Evolutionary conservation across 2,329 filamentous ascomycete genomes (phyloP).

Genomic region (Hypoxylon sp.): DNA sequence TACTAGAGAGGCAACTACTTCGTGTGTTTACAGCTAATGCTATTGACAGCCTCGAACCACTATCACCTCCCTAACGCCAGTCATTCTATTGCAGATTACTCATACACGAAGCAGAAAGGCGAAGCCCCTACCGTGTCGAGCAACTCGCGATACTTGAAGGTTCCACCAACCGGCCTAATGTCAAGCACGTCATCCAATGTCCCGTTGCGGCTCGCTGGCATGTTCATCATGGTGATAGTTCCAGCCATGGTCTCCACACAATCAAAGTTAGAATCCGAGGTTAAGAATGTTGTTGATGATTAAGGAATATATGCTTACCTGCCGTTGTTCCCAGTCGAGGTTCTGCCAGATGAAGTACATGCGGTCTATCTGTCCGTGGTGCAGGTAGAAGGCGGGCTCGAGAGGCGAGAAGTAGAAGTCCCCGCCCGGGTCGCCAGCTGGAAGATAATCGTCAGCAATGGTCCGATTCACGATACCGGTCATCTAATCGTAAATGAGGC

Average conservation of each 20-base stretch:
- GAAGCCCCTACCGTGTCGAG: constrained; percentile 60
- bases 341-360: constrained; percentile 67
- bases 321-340: constrained; percentile 58
- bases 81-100: constrained; percentile 43
- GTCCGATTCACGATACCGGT: background rate
- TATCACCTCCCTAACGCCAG: constrained; percentile 19
- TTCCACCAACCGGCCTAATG: constrained; percentile 48
- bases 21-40: background rate
- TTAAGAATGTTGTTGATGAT: constrained; percentile 4
- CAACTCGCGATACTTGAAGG: constrained; percentile 53
- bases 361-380: constrained; percentile 64
- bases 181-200: constrained; percentile 59
- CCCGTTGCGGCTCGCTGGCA: constrained; percentile 59
- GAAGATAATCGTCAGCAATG: constrained; percentile 8
- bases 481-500: background rate
- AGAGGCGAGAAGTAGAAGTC: constrained; percentile 62
- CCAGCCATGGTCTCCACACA: constrained; percentile 55
- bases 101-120: constrained; percentile 64
- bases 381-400: constrained; percentile 63
- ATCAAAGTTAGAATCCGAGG: background rate
- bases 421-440: constrained; percentile 63
- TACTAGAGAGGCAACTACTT: constrained; percentile 5
- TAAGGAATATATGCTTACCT: constrained; percentile 46
- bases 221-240: constrained; percentile 61
- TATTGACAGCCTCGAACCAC: background rate